Percentiles rank a stretch among this genome's conserved stretches.
Conservation (phyloP, 2,329 filamentous ascomycete species). For the Cytospora chrysosperma region DNA sequence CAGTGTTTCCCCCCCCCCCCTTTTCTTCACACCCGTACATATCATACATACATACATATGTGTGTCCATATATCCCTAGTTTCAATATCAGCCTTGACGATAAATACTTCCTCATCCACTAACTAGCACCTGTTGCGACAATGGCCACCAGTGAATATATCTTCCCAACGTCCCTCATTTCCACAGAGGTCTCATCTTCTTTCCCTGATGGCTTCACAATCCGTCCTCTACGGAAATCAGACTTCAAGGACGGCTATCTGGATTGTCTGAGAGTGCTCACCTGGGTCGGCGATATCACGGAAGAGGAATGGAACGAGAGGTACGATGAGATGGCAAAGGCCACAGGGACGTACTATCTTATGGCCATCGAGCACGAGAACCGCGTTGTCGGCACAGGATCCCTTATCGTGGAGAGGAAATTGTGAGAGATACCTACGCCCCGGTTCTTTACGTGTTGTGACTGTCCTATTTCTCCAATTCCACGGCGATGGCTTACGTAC, state of each 20-base stretch:
- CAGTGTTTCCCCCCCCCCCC: neutral
- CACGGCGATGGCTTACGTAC: neutral
- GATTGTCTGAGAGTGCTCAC: slow-evolving; percentile 75
- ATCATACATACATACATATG: too few relatives aligned
- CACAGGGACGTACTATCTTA: slow-evolving; percentile 62
- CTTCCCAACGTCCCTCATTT: slow-evolving; percentile 67
- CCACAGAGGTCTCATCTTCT: slow-evolving; percentile 55
- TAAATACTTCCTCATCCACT: neutral
- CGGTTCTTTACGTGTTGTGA: neutral
- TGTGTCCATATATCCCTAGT: too few relatives aligned
- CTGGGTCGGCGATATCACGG: slow-evolving; percentile 69
- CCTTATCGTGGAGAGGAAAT: slow-evolving; percentile 77
- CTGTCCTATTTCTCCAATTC: too few relatives aligned
- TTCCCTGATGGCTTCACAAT: slow-evolving; percentile 70
- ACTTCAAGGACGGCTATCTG: slow-evolving; percentile 71
- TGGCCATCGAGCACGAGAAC: slow-evolving; percentile 64
- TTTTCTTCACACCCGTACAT: too few relatives aligned
- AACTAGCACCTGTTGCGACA: neutral
- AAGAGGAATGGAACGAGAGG: slow-evolving; percentile 64
- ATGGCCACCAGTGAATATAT: slow-evolving; percentile 37
- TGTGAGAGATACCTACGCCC: slow-evolving; percentile 45
- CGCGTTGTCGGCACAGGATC: slow-evolving; percentile 72
- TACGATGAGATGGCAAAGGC: slow-evolving; percentile 57
- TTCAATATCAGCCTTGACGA: neutral
- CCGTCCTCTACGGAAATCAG: slow-evolving; percentile 65